Evolutionary conservation across 208 protist species (phyloP), one percentile per base, ranked within the genome.

Genomic region (Crithidia bombi): DNA sequence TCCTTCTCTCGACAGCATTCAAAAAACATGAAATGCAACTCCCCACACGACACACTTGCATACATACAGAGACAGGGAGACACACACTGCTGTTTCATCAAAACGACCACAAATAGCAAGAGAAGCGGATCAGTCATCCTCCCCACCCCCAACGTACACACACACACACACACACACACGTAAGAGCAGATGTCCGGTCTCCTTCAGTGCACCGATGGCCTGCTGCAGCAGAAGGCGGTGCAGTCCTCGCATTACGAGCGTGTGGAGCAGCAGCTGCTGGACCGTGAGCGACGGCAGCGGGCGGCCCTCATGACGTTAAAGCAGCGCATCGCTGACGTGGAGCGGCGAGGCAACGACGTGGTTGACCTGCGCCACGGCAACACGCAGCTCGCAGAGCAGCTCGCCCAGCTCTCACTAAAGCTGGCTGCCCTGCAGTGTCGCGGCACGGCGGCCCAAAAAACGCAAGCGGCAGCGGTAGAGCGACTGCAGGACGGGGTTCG

Each of bases 211-310:
- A 83, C 90, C 0, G 87, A 95, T 62, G 78, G 75, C 17, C 65
- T 95, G 52, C 72, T 95, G 23, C 86, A 88, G 56, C 90, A 95
- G 64, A 87, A 89, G 65, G 83, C 83, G 2, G 69, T 93, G 35
- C 81, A 91, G 71, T 64, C 71, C 17, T 92, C 78, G 23, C 77
- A 85, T 35, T 83, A 90, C 54, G 90, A 92, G 65, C 77, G 74
- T 3, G 59, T 90, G 25, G 85, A 91, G 61, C 75, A 75, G 36
- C 85, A 87, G 54, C 62, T 95, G 38, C 68, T 76, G 32, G 78
- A 90, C 17, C 73, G 89, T 43, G 81, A 95, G 73, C 78, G 77
- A 6, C 57, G 69, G 19, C 70, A 73, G 61, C 77, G 86, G 36
- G 66, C 79, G 2, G 64, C 67, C 30, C 57, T 75, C 26, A 66